A percentile compares a stretch with the other conserved stretches of the same genome.
phyloP scores from a whole-genome alignment of 2,329 filamentous ascomycete species.

The Escovopsis sp. region DNA sequence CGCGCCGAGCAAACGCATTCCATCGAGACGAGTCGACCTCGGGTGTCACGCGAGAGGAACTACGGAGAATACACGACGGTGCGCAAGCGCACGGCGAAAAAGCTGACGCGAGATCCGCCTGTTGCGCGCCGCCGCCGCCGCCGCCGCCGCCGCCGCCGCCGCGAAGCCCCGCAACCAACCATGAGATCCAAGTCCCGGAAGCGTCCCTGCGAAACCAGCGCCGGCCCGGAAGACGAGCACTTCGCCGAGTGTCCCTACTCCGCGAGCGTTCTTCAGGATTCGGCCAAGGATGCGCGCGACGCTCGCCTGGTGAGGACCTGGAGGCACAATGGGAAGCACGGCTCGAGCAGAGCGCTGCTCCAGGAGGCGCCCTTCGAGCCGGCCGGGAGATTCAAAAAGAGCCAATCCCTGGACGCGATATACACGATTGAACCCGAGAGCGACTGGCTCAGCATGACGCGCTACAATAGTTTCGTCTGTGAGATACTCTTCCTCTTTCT shows the following conservation, averaged over 20 bases:
- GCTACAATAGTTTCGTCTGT: slow-evolving; percentile 48
- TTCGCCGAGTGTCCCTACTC: slow-evolving; percentile 40
- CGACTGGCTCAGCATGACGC: slow-evolving; percentile 43
- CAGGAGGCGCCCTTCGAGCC: slow-evolving; percentile 41
- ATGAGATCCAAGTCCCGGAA: slow-evolving; percentile 28
- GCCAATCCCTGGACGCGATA: slow-evolving; percentile 39
- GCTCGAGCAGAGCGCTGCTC: slow-evolving; percentile 29
- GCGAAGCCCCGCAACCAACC: not conserved
- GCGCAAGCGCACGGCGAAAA: too few relatives aligned
- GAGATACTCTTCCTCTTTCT: slow-evolving; percentile 18
- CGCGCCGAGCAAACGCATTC: too few relatives aligned
- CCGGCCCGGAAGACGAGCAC: too few relatives aligned
- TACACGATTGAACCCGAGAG: slow-evolving; percentile 38
- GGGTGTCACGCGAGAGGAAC: too few relatives aligned
- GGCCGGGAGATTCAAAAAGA: slow-evolving; percentile 37
- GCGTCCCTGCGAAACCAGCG: slow-evolving; percentile 31
- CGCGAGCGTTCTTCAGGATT: slow-evolving; percentile 19
- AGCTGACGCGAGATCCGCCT: too few relatives aligned
- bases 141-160: too few relatives aligned
- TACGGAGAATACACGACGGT: too few relatives aligned
- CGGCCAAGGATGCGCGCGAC: slow-evolving; percentile 18
- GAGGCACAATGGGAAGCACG: slow-evolving; percentile 32
- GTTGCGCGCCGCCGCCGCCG: too few relatives aligned
- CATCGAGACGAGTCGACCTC: too few relatives aligned
- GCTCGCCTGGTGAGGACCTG: slow-evolving; percentile 33